Conservation (phyloP, 208 protist species). For the Wallacemonas collosoma region DNA sequence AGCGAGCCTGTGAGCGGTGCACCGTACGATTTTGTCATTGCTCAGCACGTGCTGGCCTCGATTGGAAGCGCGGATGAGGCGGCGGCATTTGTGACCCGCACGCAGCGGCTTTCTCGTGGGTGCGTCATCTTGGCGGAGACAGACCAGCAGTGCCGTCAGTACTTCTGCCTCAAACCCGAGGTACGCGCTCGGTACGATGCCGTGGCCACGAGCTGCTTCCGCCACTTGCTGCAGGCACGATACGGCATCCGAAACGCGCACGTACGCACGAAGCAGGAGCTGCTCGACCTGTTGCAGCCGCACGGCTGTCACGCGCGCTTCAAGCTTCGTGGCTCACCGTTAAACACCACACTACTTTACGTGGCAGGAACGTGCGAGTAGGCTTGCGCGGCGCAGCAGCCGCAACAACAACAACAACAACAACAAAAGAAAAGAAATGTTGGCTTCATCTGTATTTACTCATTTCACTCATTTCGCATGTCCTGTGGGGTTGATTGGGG, state of each 20-base stretch:
- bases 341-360: conserved; percentile 70
- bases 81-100: conserved; percentile 21
- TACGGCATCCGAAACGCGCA: conserved; percentile 40
- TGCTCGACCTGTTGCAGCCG: conserved; percentile 33
- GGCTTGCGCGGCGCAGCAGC: too few relatives aligned
- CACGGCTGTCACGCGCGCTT: conserved; percentile 42
- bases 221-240: conserved; percentile 30
- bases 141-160: conserved; percentile 65
- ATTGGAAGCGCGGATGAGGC: conserved; percentile 34
- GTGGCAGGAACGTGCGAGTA: conserved; percentile 2
- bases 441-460: too few relatives aligned
- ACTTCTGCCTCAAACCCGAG: conserved; percentile 44
- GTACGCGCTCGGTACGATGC: conserved; percentile 47
- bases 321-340: conserved; percentile 71
- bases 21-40: conserved; percentile 70
- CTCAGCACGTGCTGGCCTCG: conserved; percentile 66
- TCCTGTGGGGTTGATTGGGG: neutral
- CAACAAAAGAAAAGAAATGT: too few relatives aligned
- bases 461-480: neutral
- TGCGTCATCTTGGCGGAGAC: conserved; percentile 69
- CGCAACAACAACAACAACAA: too few relatives aligned
- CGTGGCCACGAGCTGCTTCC: conserved; percentile 55
- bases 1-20: conserved; percentile 17
- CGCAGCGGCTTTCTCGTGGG: conserved; percentile 21
- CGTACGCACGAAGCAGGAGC: conserved; percentile 46